These are phyloP conservation scores for Trichoderma lentiforme DNA, from an alignment of 2,329 filamentous ascomycete genomes.

Conservation along the genomic window DNA sequence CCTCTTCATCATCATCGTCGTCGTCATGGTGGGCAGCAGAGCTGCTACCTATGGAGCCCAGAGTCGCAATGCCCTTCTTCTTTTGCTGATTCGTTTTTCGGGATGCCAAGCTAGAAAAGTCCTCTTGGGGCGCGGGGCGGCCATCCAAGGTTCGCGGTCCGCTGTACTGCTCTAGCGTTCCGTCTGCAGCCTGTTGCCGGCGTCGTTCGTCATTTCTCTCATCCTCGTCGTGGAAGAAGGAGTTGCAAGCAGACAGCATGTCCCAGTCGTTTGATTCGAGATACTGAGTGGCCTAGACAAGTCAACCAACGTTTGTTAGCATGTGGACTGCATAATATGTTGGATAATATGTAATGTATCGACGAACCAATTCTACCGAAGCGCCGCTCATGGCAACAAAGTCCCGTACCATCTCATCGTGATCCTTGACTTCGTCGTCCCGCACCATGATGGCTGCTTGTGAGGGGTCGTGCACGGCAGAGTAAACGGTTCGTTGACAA, in stretches of 20 bases:
- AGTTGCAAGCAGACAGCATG: constrained; percentile 57
- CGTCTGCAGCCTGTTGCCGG: constrained; percentile 41
- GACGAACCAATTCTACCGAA: constrained; percentile 28
- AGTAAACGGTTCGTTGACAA: neutral
- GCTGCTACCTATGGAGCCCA: constrained; percentile 51
- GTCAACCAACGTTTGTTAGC: neutral
- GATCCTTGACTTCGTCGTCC: constrained; percentile 19
- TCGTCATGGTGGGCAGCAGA: constrained; percentile 48
- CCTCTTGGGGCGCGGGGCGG: constrained; percentile 48
- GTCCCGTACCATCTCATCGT: constrained; percentile 28
- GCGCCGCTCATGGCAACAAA: constrained; percentile 29
- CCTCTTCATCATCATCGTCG: constrained; percentile 58
- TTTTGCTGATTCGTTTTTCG: constrained; percentile 44
- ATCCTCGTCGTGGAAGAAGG: constrained; percentile 59
- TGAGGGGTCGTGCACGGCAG: neutral
- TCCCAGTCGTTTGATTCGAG: constrained; percentile 66
- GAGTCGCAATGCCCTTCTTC: constrained; percentile 59
- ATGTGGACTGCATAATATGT: neutral
- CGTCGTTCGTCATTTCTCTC: constrained; percentile 44
- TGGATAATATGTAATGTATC: neutral
- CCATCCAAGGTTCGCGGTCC: constrained; percentile 63
- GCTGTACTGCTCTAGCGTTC: constrained; percentile 41
- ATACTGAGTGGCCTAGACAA: constrained; percentile 60
- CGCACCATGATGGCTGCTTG: constrained; percentile 30
- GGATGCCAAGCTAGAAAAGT: constrained; percentile 30